phyloP scores from a whole-genome alignment of 139 green algal species.

The Trebouxia sp. region DNA sequence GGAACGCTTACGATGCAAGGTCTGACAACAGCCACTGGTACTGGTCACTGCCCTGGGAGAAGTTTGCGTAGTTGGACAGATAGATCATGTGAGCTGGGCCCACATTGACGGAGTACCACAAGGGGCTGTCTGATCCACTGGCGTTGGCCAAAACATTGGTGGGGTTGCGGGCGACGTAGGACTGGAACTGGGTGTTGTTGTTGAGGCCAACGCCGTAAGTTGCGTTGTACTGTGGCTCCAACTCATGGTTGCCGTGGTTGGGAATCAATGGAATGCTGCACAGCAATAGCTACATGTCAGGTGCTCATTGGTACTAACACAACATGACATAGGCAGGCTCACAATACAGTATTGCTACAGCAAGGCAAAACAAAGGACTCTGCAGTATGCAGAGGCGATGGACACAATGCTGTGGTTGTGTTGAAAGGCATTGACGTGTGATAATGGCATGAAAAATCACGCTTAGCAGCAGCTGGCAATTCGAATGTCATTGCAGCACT shows the following conservation, averaged over 20 bases:
- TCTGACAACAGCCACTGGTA: constrained; percentile 39
- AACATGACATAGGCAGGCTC: neutral
- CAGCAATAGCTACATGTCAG: neutral
- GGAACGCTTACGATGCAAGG: neutral
- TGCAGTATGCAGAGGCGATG: too few species aligned
- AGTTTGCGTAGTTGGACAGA: constrained; percentile 34
- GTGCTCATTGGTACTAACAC: neutral
- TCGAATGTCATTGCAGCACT: too few species aligned
- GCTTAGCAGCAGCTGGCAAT: too few species aligned
- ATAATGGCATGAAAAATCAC: too few species aligned
- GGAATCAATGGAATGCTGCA: constrained; percentile 15
- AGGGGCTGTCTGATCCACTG: constrained; percentile 18
- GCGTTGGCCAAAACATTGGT: neutral
- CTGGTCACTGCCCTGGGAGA: constrained; percentile 23
- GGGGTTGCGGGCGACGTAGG: neutral
- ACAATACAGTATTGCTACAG: too few species aligned
- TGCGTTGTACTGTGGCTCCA: constrained; percentile 30
- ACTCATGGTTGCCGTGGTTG: constrained; percentile 31
- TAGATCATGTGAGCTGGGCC: constrained; percentile 36
- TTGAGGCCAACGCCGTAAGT: neutral
- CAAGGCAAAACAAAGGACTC: too few species aligned
- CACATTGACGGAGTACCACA: constrained; percentile 35
- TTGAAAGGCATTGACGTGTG: too few species aligned
- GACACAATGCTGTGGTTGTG: too few species aligned
- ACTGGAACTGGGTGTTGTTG: constrained; percentile 23